These are phyloP conservation scores for Rosa multiflora DNA, from an alignment of 306 rosid genomes.

Conservation along the genomic window DNA sequence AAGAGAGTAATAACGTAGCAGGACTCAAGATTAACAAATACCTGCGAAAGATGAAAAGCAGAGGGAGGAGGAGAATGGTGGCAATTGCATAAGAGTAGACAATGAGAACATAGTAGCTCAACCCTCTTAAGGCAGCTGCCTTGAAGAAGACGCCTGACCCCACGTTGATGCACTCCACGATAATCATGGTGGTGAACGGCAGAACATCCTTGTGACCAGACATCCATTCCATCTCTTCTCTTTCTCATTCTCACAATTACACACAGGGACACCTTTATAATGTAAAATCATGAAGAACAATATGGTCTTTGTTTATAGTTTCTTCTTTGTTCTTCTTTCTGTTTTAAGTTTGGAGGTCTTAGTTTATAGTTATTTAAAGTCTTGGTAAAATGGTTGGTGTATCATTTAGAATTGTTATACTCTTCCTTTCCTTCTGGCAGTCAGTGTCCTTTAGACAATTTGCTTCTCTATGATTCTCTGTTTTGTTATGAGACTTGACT, in stretches of 20 bases:
- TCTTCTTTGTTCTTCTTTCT: not conserved
- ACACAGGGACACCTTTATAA: not conserved
- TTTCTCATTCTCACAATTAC: not conserved
- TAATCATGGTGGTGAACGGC: conserved; percentile 49
- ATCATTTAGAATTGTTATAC: not conserved
- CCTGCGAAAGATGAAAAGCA: conserved; percentile 50
- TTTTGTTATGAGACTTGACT: not conserved
- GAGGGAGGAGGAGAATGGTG: conserved; percentile 46
- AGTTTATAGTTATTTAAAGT: not conserved
- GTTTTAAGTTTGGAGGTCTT: not conserved
- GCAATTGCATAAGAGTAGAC: conserved; percentile 46
- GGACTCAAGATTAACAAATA: not conserved
- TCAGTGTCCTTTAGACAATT: not conserved
- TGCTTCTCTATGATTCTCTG: not conserved
- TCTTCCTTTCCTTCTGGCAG: not conserved
- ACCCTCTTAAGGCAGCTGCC: conserved; percentile 45
- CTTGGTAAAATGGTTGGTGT: not conserved
- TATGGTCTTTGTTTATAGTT: not conserved
- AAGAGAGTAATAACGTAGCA: not conserved
- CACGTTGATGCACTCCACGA: conserved; percentile 45
- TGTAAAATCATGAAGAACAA: not conserved
- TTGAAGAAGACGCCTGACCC: conserved; percentile 51
- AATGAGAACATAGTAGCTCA: conserved; percentile 53
- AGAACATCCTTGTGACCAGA: conserved; percentile 33
- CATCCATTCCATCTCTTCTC: conserved; percentile 23